A percentile compares a stretch with the other conserved stretches of the same genome.
These are phyloP conservation scores for Xylariomycetidae sp. DNA, from an alignment of 2,329 filamentous ascomycete species.

Conservation along the genomic window DNA sequence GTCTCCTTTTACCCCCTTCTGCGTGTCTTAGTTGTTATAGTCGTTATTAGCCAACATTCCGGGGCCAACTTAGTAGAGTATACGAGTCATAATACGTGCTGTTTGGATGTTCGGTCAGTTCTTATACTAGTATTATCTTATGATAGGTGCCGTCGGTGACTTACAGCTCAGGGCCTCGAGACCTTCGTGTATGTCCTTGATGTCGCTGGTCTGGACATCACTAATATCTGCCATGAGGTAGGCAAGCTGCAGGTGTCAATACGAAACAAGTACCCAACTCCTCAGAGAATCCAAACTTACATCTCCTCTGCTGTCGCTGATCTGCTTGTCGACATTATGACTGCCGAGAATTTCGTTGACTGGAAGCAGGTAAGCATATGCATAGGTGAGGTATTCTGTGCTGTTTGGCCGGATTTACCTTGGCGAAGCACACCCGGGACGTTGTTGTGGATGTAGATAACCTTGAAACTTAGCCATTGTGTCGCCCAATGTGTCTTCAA, in stretches of 20 bases:
- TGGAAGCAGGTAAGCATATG: constrained; percentile 25
- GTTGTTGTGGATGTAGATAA: constrained; percentile 97
- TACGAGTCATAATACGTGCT: constrained; percentile 34
- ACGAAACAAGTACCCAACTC: not conserved
- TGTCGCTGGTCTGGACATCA: constrained; percentile 72
- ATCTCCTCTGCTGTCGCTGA: constrained; percentile 90
- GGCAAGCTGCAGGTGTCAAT: constrained; percentile 54
- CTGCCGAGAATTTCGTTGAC: constrained; percentile 93
- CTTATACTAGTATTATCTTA: constrained; percentile 4
- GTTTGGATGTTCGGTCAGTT: too few relatives aligned
- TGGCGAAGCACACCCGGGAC: constrained; percentile 89
- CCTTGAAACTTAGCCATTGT: constrained; percentile 42
- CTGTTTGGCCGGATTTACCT: too few relatives aligned
- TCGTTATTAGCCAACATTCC: too few relatives aligned
- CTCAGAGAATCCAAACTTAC: constrained; percentile 39
- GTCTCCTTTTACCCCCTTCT: too few relatives aligned
- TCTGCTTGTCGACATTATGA: constrained; percentile 99
- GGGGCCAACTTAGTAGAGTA: constrained; percentile 37
- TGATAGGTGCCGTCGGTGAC: constrained; percentile 27
- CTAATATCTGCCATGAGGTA: constrained; percentile 98
- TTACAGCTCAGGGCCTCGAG: constrained; percentile 77
- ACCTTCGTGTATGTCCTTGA: constrained; percentile 79
- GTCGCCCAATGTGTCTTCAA: not conserved
- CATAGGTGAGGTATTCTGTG: too few relatives aligned
- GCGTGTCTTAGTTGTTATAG: too few relatives aligned